These are phyloP conservation scores for Pouteria campechiana DNA, from an alignment of 179 eudicot species.

Conservation along the genomic window DNA sequence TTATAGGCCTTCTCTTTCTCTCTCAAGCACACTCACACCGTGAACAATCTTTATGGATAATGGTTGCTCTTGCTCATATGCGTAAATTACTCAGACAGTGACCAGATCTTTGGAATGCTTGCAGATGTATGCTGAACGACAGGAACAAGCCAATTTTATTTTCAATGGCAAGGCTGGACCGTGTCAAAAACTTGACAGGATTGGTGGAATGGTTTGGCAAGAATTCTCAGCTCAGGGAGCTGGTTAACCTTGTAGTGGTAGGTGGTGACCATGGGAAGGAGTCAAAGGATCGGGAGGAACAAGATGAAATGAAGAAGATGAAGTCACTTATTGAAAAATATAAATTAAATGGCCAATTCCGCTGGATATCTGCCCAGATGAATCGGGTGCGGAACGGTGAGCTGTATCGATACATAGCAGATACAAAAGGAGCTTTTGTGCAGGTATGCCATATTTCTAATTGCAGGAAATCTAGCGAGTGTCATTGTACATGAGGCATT, in stretches of 20 bases:
- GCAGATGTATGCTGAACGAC: conserved; percentile 66
- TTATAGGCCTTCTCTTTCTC: too few relatives aligned
- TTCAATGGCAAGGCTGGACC: conserved; percentile 84
- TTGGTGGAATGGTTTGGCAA: conserved; percentile 81
- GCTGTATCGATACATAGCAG: conserved; percentile 72
- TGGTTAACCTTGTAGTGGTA: conserved; percentile 81
- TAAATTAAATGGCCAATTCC: conserved; percentile 46
- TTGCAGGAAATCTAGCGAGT: too few relatives aligned
- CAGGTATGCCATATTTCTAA: too few relatives aligned
- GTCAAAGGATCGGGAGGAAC: conserved; percentile 75
- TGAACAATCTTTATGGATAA: too few relatives aligned
- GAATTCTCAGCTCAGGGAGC: conserved; percentile 39
- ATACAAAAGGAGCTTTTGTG: conserved; percentile 65
- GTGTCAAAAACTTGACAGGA: conserved; percentile 79
- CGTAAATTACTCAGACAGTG: too few relatives aligned
- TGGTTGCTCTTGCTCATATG: too few relatives aligned
- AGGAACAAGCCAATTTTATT: conserved; percentile 65
- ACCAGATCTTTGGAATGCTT: too few relatives aligned
- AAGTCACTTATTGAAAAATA: conserved; percentile 32
- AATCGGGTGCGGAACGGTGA: conserved; percentile 66
- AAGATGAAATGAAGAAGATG: conserved; percentile 70
- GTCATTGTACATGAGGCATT: too few relatives aligned
- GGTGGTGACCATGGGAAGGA: conserved; percentile 82
- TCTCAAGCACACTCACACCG: too few relatives aligned
- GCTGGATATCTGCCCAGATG: conserved; percentile 84